These are phyloP conservation scores for Diutina sp. DNA, from an alignment of 1,139 yeast genomes.

Conservation along the genomic window DNA sequence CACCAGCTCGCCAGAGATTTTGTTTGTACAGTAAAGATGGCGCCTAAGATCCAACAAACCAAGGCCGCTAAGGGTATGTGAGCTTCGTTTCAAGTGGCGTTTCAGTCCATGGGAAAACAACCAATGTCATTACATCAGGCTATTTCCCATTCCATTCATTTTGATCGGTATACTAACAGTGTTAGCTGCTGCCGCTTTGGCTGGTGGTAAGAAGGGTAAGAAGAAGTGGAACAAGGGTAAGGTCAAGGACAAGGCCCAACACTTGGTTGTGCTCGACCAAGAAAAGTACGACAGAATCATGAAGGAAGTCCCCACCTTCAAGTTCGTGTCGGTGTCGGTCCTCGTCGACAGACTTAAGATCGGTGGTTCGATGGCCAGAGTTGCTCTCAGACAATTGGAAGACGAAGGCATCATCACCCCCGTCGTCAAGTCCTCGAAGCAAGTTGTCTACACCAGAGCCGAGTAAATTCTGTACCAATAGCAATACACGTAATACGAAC, in stretches of 20 bases:
- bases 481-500: not conserved
- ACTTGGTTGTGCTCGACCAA: slow-evolving; percentile 94
- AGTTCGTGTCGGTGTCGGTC: slow-evolving; percentile 95
- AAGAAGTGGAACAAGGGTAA: slow-evolving; percentile 99
- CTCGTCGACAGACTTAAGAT: slow-evolving; percentile 98
- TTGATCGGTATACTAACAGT: not conserved
- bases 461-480: slow-evolving; percentile 9
- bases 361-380: slow-evolving; percentile 98
- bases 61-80: slow-evolving; percentile 81
- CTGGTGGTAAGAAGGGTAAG: slow-evolving; percentile 99
- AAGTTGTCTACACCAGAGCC: slow-evolving; percentile 90
- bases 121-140: not conserved
- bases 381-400: slow-evolving; percentile 94
- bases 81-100: not conserved
- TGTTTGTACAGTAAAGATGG: slow-evolving; percentile 44
- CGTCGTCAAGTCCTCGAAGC: slow-evolving; percentile 91
- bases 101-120: not conserved
- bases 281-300: slow-evolving; percentile 97
- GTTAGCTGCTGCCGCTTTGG: slow-evolving; percentile 94
- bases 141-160: no score
- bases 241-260: slow-evolving; percentile 99
- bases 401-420: slow-evolving; percentile 91
- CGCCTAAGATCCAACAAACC: slow-evolving; percentile 98
- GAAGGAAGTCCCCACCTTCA: slow-evolving; percentile 99
- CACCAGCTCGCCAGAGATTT: not conserved